Conservation (phyloP, 2,329 filamentous ascomycete genomes). For the Onygenales sp. region DNA sequence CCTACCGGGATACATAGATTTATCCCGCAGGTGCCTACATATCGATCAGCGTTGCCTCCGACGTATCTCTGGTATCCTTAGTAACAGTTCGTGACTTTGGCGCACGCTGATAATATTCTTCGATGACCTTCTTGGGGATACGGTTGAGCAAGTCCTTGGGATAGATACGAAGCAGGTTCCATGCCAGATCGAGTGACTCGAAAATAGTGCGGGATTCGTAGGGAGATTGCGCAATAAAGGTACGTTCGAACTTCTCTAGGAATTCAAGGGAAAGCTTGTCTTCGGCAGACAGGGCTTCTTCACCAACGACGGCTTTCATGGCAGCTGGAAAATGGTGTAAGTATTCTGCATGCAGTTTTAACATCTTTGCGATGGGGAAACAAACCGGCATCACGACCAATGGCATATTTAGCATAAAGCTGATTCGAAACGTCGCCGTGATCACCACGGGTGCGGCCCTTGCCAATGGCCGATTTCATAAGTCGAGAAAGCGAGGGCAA, state of each 20-base stretch:
- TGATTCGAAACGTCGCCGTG: slow-evolving; percentile 99
- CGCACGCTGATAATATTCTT: slow-evolving; percentile 68
- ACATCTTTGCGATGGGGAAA: slow-evolving; percentile 4
- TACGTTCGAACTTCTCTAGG: slow-evolving; percentile 94
- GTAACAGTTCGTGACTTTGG: slow-evolving; percentile 29
- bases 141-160: slow-evolving; percentile 97
- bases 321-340: slow-evolving; percentile 46
- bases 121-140: slow-evolving; percentile 72
- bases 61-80: slow-evolving; percentile 40
- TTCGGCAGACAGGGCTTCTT: slow-evolving; percentile 89
- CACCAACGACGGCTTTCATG: slow-evolving; percentile 99
- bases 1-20: too few relatives aligned
- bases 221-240: slow-evolving; percentile 82
- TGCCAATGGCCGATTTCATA: slow-evolving; percentile 99
- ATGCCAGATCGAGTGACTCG: slow-evolving; percentile 91
- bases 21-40: slow-evolving; percentile 16
- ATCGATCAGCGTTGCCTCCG: slow-evolving; percentile 33
- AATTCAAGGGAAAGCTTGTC: slow-evolving; percentile 98
- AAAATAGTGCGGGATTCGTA: slow-evolving; percentile 89
- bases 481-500: slow-evolving; percentile 94
- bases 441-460: slow-evolving; percentile 92
- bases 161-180: slow-evolving; percentile 93
- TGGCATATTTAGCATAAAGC: slow-evolving; percentile 98
- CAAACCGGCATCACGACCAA: slow-evolving; percentile 77
- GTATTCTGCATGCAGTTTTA: background rate